Evolutionary conservation across 1,284 basidiomycete species (phyloP), one percentile per base, ranked within the genome.

Genomic region (Ceratobasidium sp.): DNA sequence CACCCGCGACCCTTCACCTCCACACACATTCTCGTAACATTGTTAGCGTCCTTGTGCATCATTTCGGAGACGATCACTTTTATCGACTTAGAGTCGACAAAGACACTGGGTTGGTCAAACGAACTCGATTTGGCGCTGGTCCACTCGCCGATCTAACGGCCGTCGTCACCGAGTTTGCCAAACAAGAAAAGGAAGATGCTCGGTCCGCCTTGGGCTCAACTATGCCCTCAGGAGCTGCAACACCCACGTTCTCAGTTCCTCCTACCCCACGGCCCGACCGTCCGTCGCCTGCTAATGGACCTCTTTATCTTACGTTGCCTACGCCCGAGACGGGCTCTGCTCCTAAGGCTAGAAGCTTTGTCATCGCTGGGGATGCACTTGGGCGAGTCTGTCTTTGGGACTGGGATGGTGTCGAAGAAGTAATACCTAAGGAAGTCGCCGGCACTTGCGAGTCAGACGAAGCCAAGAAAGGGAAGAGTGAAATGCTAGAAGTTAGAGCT

Each of bases 361-460:
- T 83, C 0, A 88, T 89, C 73, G 89, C 89, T 0, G 86, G 89
- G 69, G 81, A 81, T 28, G 78, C 80, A 1, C 83, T 85, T 32
- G 86, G 87, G 1, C 76, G 76, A 36, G 69, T 80, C 8, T 78
- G 75, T 72, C 80, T 92, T 23, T 92, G 88, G 77, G 82, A 85
- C 45, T 89, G 87, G 87, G 78, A 79, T 55, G 70, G 75, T 1
- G 70, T 45, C 4, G 60, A 43, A 28, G 55, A 41, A 1, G 3
- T 41, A 3, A 16, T 26, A 36, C 21, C 26, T n/a, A 41, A 23
- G 28, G 50, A 39, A 39, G 23, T n/a, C 21, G 50, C 6, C 50
- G 10, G 30, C 2, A n/a, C 30, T 18, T 36, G 43, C 2, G 30
- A 46, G 28, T 14, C 53, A 4, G 34, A 46, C 30, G 12, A 26